These are phyloP conservation scores for Curvularia eragrostidis DNA, from an alignment of 2,329 filamentous ascomycete species.

Conservation along the genomic window DNA sequence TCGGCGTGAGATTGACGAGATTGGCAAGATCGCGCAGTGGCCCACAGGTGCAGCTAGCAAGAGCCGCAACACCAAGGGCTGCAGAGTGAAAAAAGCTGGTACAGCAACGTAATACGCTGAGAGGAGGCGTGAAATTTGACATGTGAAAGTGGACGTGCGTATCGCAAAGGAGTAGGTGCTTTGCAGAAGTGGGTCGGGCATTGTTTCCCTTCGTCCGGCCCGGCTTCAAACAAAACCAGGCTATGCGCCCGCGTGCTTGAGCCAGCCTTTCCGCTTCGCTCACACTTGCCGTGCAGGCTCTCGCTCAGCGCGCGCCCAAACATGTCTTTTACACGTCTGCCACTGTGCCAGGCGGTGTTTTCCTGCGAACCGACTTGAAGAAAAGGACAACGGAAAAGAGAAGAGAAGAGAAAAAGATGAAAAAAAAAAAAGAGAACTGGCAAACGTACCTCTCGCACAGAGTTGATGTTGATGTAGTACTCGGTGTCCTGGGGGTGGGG, in stretches of 20 bases:
- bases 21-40: slow-evolving; percentile 31
- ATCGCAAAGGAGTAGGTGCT: slow-evolving; percentile 39
- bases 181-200: slow-evolving; percentile 48
- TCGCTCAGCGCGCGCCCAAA: slow-evolving; percentile 15
- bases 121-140: slow-evolving; percentile 30
- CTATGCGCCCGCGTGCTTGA: slow-evolving; percentile 33
- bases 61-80: slow-evolving; percentile 46
- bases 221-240: slow-evolving; percentile 46
- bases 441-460: slow-evolving; percentile 92
- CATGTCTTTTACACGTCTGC: slow-evolving; percentile 20
- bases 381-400: neutral
- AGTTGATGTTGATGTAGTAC: slow-evolving; percentile 99
- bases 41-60: slow-evolving; percentile 25
- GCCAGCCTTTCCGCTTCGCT: slow-evolving; percentile 22
- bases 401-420: slow-evolving; percentile 4
- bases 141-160: slow-evolving; percentile 47
- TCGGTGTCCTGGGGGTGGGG: slow-evolving; percentile 94
- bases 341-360: slow-evolving; percentile 3
- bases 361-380: slow-evolving; percentile 8
- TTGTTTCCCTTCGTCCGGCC: slow-evolving; percentile 51
- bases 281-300: slow-evolving; percentile 19
- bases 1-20: slow-evolving; percentile 37
- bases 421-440: slow-evolving; percentile 14
- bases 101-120: slow-evolving; percentile 21
- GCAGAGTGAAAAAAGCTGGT: slow-evolving; percentile 24